Evolutionary conservation across 2,329 filamentous ascomycete genomes (phyloP), one percentile per base, ranked within the genome.

Genomic region (Clarireedia monteithiana): DNA sequence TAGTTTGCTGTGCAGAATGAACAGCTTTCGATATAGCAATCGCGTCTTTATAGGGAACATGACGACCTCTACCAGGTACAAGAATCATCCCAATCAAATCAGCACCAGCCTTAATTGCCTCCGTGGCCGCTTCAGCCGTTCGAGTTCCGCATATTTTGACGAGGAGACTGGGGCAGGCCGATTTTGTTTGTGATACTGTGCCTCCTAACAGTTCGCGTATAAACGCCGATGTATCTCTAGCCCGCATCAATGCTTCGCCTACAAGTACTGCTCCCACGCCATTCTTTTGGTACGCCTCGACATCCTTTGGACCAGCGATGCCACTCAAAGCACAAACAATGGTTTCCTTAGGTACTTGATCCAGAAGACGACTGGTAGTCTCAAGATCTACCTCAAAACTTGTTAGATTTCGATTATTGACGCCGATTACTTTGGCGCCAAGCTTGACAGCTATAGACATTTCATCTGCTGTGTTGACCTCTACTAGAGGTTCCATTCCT

Each of bases 121-220:
- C 81, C 55, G 82, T 77, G 5, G 94, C 94, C 15, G 86, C 90
- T 67, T 95, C 89, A 9, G 85, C 79, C 58, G 83, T 90, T 57
- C 92, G 82, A 7, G 91, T 97, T 5, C 94, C 94, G 69, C 94
- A 99, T 24, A 99, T 95, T 74, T 99, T 99, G 62, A 96, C 91
- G 30, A 94, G 77, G 1, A 89, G 76, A 20, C 77, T 71, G 15
- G 73, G 71, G 27, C 71, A 61, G n/a, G 67, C 65, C 30, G 67
- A 68, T 52, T 67, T 75, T 51, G 62, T 66, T 5, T 74, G 68
- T 14, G 53, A 53, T 39, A 57, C 53, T 44, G 66, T 63, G 14
- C 82, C 78, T 40, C 89, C 85, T 63, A 96, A 88, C 24, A 99
- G 82, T 65, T 91, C 81, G 36, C 82, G 79, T 67, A 97, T 95